phyloP scores from a whole-genome alignment of 805 yeast species.

The Starmerella sp. region DNA sequence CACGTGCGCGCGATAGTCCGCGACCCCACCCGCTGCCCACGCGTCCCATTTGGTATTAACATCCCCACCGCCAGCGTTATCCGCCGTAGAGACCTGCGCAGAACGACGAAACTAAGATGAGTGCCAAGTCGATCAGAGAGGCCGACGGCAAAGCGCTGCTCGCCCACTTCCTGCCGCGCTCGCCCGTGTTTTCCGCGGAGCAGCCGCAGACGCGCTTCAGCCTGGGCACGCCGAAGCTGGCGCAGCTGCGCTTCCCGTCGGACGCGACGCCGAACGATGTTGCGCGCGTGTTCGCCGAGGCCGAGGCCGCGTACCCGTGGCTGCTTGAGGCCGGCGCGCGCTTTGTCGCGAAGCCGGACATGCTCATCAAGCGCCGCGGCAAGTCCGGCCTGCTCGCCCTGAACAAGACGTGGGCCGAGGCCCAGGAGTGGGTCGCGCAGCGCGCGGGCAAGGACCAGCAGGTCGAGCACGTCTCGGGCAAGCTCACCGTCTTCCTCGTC shows the following conservation, averaged over 20 bases:
- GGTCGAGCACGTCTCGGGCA: constrained; percentile 35
- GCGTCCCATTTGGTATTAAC: not conserved
- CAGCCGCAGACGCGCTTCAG: constrained; percentile 29
- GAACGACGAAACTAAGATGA: constrained; percentile 25
- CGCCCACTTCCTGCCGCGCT: constrained; percentile 33
- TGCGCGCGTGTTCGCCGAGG: constrained; percentile 29
- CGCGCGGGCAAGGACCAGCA: constrained; percentile 33
- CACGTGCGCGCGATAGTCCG: not conserved
- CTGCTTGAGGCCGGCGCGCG: constrained; percentile 29
- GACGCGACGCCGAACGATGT: constrained; percentile 24
- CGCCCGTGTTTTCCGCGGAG: constrained; percentile 30
- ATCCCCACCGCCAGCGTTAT: not conserved
- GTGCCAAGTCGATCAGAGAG: constrained; percentile 37
- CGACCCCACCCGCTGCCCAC: not conserved
- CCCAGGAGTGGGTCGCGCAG: constrained; percentile 35
- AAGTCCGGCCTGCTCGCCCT: constrained; percentile 36
- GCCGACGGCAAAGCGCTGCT: constrained; percentile 39
- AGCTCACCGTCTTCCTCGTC: constrained; percentile 33
- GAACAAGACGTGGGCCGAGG: constrained; percentile 36
- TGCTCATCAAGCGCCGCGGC: constrained; percentile 38
- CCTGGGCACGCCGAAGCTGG: constrained; percentile 30
- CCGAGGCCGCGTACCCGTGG: constrained; percentile 36
- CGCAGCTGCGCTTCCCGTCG: constrained; percentile 29
- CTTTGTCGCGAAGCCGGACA: constrained; percentile 39
- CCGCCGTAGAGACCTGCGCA: not conserved